Percentiles rank a stretch among this genome's conserved stretches.
These are phyloP conservation scores for Grigorovia jiainica DNA, from an alignment of 805 yeast genomes.

Conservation along the genomic window DNA sequence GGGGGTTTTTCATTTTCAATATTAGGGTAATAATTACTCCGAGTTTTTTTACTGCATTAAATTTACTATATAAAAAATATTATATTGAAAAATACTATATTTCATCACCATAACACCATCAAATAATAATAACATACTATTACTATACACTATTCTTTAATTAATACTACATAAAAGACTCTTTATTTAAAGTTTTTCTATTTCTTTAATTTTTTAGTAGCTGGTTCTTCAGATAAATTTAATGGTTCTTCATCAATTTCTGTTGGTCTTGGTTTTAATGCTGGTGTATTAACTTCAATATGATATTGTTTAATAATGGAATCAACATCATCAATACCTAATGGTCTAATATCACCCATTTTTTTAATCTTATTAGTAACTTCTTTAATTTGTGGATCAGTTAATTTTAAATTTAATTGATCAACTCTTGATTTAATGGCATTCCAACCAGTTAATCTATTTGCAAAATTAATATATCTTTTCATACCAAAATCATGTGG, in stretches of 20 bases:
- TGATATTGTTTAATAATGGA: constrained; percentile 92
- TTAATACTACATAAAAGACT: too few species aligned
- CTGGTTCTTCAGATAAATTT: constrained; percentile 10
- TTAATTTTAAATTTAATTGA: constrained; percentile 80
- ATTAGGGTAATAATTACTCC: too few species aligned
- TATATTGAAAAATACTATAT: too few species aligned
- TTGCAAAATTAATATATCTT: constrained; percentile 94
- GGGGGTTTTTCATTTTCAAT: too few species aligned
- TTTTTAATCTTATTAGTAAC: constrained; percentile 88
- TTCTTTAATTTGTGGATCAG: constrained; percentile 92
- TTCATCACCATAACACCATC: too few species aligned
- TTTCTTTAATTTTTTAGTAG: constrained; percentile 10
- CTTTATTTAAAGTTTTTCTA: too few species aligned
- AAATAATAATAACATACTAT: too few species aligned
- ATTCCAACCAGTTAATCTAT: constrained; percentile 97
- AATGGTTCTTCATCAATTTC: constrained; percentile 5
- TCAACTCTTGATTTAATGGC: constrained; percentile 97
- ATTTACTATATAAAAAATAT: too few species aligned
- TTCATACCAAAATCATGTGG: constrained; percentile 94
- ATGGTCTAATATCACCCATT: constrained; percentile 90
- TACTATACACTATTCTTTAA: too few species aligned
- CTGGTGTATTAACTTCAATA: constrained; percentile 36
- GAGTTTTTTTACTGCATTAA: too few species aligned
- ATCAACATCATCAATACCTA: constrained; percentile 94
- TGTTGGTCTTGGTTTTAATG: constrained; percentile 5